Evolutionary conservation across 140 eudicot species (phyloP), one percentile per base, ranked within the genome.

Genomic region (Senecio squalidus): DNA sequence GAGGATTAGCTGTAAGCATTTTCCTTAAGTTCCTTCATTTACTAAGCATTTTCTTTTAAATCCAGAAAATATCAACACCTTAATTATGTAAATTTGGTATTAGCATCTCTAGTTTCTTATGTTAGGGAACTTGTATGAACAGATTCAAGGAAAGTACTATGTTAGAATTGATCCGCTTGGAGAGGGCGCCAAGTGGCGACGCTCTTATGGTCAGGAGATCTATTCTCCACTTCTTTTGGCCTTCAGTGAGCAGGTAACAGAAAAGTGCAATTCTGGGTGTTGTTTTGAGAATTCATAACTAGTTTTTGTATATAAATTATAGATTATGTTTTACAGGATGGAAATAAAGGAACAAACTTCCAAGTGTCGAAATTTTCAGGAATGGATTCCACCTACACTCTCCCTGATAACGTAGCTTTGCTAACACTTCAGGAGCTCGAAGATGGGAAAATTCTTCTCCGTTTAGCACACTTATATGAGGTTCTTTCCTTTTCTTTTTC

Each of bases 131-230:
- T 39, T 58, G 26, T 43, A 28, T 52, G 38, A 62, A 30, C 82
- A 92, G 98, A 64, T 84, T 54, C 87, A 76, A 75, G 98, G 98
- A 36, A 92, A 92, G 74, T 78, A 70, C 77, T 87, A 82, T 72
- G 33, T 92, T 36, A 87, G 79, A 48, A 69, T 87, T 11, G 94
- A 92, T 70, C 87, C 81, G 7, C 71, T 82, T 56, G 98, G 98
- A 61, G 96, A 84, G 71, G 98, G 98, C 23, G 90, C 98, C 28
- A 84, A 79, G 80, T 92, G 98, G 98, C 94, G 98, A 3, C 77
- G 98, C 15, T 67, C 96, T 0, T 78, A 72, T 39, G 96, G 95
- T 69, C 96, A 92, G 74, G 92, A 92, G 72, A 79, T 87, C 68
- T 92, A 84, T 59, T 91, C 98, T 39, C 96, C 98, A 15, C 72